Percentiles rank a stretch among this genome's conserved stretches.
phyloP scores from a whole-genome alignment of 306 rosid genomes.

The Fragaria iinumae region DNA sequence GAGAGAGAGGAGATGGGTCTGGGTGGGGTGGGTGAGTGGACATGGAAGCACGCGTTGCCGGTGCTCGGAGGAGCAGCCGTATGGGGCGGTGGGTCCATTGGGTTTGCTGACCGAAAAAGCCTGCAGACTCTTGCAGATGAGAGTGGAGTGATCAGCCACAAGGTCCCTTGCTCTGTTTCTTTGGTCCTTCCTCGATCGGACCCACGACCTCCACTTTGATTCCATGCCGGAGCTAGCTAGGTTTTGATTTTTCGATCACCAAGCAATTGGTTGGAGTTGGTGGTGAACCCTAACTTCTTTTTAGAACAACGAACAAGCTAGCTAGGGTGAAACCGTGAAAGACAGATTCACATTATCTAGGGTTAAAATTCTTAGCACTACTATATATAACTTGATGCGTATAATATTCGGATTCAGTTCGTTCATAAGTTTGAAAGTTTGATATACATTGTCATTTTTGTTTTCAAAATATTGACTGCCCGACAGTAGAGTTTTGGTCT shows the following conservation, averaged over 20 bases:
- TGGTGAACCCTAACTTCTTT: background rate
- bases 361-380: no score
- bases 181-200: conserved; percentile 42
- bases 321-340: background rate
- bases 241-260: background rate
- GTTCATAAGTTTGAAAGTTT: no score
- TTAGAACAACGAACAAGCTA: no score
- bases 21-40: conserved; percentile 22
- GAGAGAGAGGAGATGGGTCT: background rate
- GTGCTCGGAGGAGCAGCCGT: conserved; percentile 64
- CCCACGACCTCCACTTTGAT: conserved; percentile 4
- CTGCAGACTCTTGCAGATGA: conserved; percentile 18
- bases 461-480: no score
- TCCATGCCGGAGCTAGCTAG: background rate
- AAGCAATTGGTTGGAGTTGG: background rate
- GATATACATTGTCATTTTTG: no score
- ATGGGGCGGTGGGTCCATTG: conserved; percentile 90
- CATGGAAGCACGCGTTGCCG: conserved; percentile 94
- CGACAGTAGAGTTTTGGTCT: no score
- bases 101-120: conserved; percentile 41
- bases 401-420: no score
- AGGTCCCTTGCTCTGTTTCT: conserved; percentile 28
- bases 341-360: no score
- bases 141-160: conserved; percentile 19
- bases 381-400: no score